A percentile compares a stretch with the other conserved stretches of the same genome.
These are phyloP conservation scores for Blastobotrys elegans DNA, from an alignment of 1,139 yeast species.

Conservation along the genomic window DNA sequence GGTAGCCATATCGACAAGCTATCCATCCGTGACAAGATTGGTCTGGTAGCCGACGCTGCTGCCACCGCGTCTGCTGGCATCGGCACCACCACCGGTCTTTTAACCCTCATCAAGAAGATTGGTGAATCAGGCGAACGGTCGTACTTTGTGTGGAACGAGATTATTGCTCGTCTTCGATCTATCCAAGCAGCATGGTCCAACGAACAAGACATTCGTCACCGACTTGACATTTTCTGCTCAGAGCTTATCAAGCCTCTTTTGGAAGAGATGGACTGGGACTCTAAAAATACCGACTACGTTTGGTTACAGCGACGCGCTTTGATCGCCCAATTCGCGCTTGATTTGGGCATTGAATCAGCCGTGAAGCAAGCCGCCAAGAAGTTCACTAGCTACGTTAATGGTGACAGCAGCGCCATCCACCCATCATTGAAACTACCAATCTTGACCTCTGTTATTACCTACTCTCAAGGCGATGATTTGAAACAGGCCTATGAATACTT, in stretches of 20 bases:
- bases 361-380: conserved; percentile 43
- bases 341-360: conserved; percentile 46
- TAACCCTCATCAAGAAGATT: conserved; percentile 41
- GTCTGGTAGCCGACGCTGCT: conserved; percentile 58
- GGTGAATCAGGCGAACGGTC: conserved; percentile 43
- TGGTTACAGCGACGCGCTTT: conserved; percentile 48
- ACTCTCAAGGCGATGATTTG: conserved; percentile 35
- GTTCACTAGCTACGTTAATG: conserved; percentile 38
- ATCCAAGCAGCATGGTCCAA: conserved; percentile 43
- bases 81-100: conserved; percentile 48
- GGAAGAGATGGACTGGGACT: conserved; percentile 38
- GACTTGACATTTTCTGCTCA: conserved; percentile 41
- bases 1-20: conserved; percentile 42
- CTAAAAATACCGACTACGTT: conserved; percentile 40
- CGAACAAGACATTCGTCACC: conserved; percentile 31
- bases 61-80: conserved; percentile 61
- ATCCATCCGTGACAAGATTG: conserved; percentile 58
- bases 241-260: conserved; percentile 44
- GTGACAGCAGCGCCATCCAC: conserved; percentile 40
- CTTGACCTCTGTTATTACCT: conserved; percentile 47
- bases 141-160: conserved; percentile 61
- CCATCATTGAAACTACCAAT: conserved; percentile 56
- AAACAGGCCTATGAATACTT: conserved; percentile 45
- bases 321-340: conserved; percentile 50
- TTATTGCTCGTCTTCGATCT: conserved; percentile 42